A percentile compares a stretch with the other conserved stretches of the same genome.
Evolutionary conservation across 768 basidiomycete genomes (phyloP).

Genomic region (Thelephora aurantiotincta): DNA sequence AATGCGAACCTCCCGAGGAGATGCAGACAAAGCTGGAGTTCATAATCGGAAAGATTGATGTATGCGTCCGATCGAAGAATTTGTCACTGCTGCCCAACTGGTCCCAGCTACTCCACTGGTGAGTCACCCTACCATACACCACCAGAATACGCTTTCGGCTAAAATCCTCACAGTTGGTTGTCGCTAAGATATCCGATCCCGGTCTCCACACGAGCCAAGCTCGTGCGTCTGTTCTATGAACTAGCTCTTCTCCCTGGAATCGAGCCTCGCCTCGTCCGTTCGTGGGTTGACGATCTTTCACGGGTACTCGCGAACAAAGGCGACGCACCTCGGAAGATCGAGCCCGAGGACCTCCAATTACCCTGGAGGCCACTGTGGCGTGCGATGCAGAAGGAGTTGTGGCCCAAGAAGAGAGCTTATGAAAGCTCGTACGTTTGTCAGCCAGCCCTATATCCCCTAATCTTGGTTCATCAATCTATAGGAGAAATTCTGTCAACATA

Average conservation of each 20-base stretch:
- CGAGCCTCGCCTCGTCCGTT: slow-evolving; percentile 54
- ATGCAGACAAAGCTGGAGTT: slow-evolving; percentile 59
- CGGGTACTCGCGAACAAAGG: slow-evolving; percentile 56
- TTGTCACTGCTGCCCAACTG: slow-evolving; percentile 64
- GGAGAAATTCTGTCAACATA: slow-evolving; percentile 57
- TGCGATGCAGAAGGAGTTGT: slow-evolving; percentile 56
- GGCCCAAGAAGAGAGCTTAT: slow-evolving; percentile 49
- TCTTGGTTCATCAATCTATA: slow-evolving; percentile 10
- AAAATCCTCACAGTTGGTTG: slow-evolving; percentile 43
- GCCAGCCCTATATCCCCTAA: neutral
- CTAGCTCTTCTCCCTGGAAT: slow-evolving; percentile 65
- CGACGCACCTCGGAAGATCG: slow-evolving; percentile 51
- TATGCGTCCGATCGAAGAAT: slow-evolving; percentile 62
- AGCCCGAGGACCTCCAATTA: slow-evolving; percentile 50
- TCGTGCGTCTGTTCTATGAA: slow-evolving; percentile 68
- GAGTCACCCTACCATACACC: slow-evolving; percentile 9
- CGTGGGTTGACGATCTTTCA: slow-evolving; percentile 69
- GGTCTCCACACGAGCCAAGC: slow-evolving; percentile 52
- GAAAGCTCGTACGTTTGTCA: slow-evolving; percentile 36
- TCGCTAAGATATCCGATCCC: slow-evolving; percentile 69
- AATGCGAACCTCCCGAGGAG: slow-evolving; percentile 53
- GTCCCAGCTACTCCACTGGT: slow-evolving; percentile 76
- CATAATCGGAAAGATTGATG: slow-evolving; percentile 52
- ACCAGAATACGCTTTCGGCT: neutral
- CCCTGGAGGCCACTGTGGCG: slow-evolving; percentile 72